Percentiles rank a stretch among this genome's conserved stretches.
Evolutionary conservation across 345 rosid genomes (phyloP).

Genomic region (Lepidium aucheri): DNA sequence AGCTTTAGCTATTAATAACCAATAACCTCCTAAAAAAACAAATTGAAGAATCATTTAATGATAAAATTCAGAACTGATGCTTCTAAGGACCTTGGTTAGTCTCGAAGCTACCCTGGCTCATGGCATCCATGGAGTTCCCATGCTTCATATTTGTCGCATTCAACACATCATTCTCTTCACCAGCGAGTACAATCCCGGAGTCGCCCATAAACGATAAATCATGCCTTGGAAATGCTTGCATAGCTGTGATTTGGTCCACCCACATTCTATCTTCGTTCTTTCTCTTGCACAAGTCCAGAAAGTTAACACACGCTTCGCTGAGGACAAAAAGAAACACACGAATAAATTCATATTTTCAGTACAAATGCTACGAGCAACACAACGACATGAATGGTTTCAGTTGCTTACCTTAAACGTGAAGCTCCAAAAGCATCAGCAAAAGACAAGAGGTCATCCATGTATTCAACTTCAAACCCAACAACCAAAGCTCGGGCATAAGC

Average conservation of each 20-base stretch:
- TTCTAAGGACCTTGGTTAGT: constrained; percentile 44
- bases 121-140: constrained; percentile 41
- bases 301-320: constrained; percentile 92
- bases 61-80: background rate
- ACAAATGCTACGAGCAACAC: background rate
- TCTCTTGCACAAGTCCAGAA: constrained; percentile 82
- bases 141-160: constrained; percentile 30
- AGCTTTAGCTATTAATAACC: background rate
- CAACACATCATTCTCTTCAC: constrained; percentile 52
- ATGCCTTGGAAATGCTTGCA: constrained; percentile 71
- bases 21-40: background rate
- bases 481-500: constrained; percentile 93
- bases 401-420: constrained; percentile 66
- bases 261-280: constrained; percentile 92
- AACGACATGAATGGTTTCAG: background rate
- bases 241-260: constrained; percentile 90
- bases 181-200: constrained; percentile 74
- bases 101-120: constrained; percentile 50
- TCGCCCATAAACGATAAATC: constrained; percentile 67
- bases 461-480: constrained; percentile 73
- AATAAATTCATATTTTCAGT: background rate
- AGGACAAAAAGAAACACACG: background rate
- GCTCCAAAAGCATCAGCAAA: constrained; percentile 95
- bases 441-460: constrained; percentile 61
- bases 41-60: background rate